phyloP scores from a whole-genome alignment of 1,284 basidiomycete genomes.

The Ceratobasidium sp. region DNA sequence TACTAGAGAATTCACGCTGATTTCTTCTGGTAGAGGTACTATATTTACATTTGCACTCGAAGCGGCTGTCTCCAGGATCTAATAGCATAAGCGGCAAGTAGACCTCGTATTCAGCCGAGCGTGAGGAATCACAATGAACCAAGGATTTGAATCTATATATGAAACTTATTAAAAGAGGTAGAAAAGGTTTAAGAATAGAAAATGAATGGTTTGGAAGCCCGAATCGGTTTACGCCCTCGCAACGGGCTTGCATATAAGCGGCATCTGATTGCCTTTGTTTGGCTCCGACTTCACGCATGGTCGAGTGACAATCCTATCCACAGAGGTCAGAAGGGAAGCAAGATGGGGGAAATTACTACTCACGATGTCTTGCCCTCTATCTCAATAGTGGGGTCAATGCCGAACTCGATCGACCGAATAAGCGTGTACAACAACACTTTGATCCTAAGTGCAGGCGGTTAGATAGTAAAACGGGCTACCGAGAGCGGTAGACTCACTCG shows the following conservation, averaged over 20 bases:
- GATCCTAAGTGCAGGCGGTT: slow-evolving; percentile 49
- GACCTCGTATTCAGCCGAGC: too few relatives aligned
- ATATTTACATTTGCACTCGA: too few relatives aligned
- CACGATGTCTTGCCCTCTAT: slow-evolving; percentile 38
- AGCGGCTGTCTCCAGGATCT: too few relatives aligned
- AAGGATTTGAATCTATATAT: too few relatives aligned
- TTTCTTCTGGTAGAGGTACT: too few relatives aligned
- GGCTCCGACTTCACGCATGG: slow-evolving; percentile 28
- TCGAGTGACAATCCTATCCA: slow-evolving; percentile 37
- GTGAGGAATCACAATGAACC: too few relatives aligned
- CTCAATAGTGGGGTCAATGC: slow-evolving; percentile 40
- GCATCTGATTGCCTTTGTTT: slow-evolving; percentile 21
- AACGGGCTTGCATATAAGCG: slow-evolving; percentile 19
- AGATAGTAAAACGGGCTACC: too few relatives aligned
- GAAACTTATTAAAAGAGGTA: too few relatives aligned
- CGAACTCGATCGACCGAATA: slow-evolving; percentile 48
- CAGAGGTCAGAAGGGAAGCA: background rate
- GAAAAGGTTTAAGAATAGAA: too few relatives aligned
- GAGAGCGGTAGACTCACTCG: slow-evolving; percentile 59
- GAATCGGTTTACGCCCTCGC: background rate
- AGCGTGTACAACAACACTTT: slow-evolving; percentile 49
- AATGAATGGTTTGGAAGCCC: too few relatives aligned
- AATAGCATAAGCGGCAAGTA: too few relatives aligned
- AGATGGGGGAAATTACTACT: background rate
- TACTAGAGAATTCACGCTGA: too few relatives aligned